Conservation (phyloP, 805 yeast genomes). For the Schwanniomyces pseudopolymorphus region DNA sequence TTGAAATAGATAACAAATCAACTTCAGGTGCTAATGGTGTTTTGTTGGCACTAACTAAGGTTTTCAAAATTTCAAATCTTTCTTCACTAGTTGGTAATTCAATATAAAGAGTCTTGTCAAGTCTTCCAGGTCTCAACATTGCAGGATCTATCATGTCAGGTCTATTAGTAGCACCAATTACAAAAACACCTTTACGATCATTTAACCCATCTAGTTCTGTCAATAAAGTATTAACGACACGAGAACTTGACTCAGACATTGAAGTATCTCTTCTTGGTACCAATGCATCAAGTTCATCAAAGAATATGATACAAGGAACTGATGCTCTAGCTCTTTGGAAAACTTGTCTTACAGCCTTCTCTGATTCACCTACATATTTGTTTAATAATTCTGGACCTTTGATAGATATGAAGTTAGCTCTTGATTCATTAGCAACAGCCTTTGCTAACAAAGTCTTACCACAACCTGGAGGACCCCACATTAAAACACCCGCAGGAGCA, state of each 20-base stretch:
- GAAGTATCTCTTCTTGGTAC: slow-evolving; percentile 93
- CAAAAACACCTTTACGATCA: slow-evolving; percentile 90
- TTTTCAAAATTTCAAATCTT: slow-evolving; percentile 75
- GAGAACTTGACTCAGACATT: slow-evolving; percentile 81
- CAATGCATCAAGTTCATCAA: slow-evolving; percentile 93
- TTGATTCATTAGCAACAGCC: slow-evolving; percentile 96
- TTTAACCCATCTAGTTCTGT: slow-evolving; percentile 95
- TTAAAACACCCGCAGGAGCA: slow-evolving; percentile 93
- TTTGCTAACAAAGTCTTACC: slow-evolving; percentile 96
- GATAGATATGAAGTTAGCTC: slow-evolving; percentile 93
- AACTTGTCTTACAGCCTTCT: slow-evolving; percentile 89
- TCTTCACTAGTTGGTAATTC: slow-evolving; percentile 83
- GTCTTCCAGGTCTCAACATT: slow-evolving; percentile 94
- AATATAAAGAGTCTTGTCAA: slow-evolving; percentile 88
- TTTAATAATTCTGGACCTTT: slow-evolving; percentile 94
- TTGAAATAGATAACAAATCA: slow-evolving; percentile 60
- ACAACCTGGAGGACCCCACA: slow-evolving; percentile 99
- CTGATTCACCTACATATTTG: slow-evolving; percentile 95
- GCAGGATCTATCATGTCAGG: slow-evolving; percentile 99
- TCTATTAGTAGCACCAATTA: slow-evolving; percentile 94
- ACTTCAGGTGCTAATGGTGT: slow-evolving; percentile 73
- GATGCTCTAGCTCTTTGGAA: slow-evolving; percentile 91
- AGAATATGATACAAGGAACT: slow-evolving; percentile 90
- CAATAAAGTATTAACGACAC: slow-evolving; percentile 91
- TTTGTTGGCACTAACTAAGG: slow-evolving; percentile 66